Evolutionary conservation across 2,329 filamentous ascomycete genomes (phyloP).

Genomic region (Aureobasidium leucospermi): DNA sequence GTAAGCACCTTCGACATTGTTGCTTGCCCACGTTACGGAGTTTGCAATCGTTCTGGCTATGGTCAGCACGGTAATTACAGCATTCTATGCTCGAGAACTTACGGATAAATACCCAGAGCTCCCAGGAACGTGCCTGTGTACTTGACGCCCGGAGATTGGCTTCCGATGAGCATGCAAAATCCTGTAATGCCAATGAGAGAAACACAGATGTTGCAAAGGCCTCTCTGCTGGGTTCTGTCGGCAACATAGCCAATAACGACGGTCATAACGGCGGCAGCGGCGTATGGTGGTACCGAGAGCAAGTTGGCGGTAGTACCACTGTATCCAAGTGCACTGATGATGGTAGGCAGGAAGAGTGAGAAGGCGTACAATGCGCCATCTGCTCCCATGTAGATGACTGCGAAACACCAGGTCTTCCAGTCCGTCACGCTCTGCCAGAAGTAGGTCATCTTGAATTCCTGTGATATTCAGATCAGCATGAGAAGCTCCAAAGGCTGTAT

Average conservation of each 20-base stretch:
- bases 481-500: neutral
- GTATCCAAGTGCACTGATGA: conserved; percentile 57
- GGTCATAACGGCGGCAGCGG: conserved; percentile 61
- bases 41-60: conserved; percentile 58
- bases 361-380: conserved; percentile 69
- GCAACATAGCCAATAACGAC: conserved; percentile 65
- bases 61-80: neutral
- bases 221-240: conserved; percentile 65
- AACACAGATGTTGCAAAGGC: conserved; percentile 69
- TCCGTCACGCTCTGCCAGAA: conserved; percentile 67
- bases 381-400: conserved; percentile 68
- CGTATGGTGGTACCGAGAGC: conserved; percentile 69
- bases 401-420: conserved; percentile 75
- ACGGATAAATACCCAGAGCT: conserved; percentile 78
- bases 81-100: neutral
- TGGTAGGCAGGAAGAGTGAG: conserved; percentile 71
- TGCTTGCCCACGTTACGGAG: conserved; percentile 80
- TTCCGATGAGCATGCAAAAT: conserved; percentile 71
- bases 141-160: conserved; percentile 56
- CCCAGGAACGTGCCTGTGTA: conserved; percentile 81
- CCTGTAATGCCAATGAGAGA: conserved; percentile 66
- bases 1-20: conserved; percentile 85
- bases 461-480: neutral
- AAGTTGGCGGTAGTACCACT: conserved; percentile 59
- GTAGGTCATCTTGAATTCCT: conserved; percentile 62